phyloP scores from a whole-genome alignment of 306 rosid species.

The Malus asiatica region DNA sequence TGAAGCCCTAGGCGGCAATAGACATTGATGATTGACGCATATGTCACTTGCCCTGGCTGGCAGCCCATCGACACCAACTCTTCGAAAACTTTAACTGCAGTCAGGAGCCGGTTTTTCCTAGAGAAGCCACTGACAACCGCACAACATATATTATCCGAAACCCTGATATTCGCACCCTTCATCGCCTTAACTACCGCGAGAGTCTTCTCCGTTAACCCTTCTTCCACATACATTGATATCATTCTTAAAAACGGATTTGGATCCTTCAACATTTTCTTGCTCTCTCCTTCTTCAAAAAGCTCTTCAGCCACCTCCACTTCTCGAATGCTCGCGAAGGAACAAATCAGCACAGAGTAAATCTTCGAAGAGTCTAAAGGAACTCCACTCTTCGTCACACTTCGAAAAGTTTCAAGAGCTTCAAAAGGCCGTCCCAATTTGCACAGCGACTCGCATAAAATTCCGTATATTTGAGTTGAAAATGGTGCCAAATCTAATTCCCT shows the following conservation, averaged over 20 bases:
- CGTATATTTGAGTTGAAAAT: slow-evolving; percentile 30
- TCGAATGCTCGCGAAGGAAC: slow-evolving; percentile 39
- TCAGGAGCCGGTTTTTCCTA: slow-evolving; percentile 38
- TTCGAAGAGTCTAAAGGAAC: slow-evolving; percentile 18
- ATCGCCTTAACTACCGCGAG: slow-evolving; percentile 42
- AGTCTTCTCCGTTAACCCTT: slow-evolving; percentile 49
- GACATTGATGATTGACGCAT: slow-evolving; percentile 53
- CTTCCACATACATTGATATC: slow-evolving; percentile 62
- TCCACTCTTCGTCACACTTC: slow-evolving; percentile 34
- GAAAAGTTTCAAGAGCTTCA: slow-evolving; percentile 54
- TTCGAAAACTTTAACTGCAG: slow-evolving; percentile 39
- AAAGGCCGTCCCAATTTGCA: slow-evolving; percentile 40
- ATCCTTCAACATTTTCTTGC: slow-evolving; percentile 38
- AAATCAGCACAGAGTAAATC: slow-evolving; percentile 51
- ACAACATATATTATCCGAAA: slow-evolving; percentile 51
- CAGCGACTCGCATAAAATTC: slow-evolving; percentile 40
- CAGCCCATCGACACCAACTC: slow-evolving; percentile 36
- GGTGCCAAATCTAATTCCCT: slow-evolving; percentile 15
- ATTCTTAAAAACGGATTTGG: slow-evolving; percentile 46
- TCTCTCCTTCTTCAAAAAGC: slow-evolving; percentile 42
- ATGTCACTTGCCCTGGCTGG: slow-evolving; percentile 68
- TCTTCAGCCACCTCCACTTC: slow-evolving; percentile 44
- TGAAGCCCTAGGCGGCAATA: slow-evolving; percentile 48
- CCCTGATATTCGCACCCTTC: slow-evolving; percentile 41
- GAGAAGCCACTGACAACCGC: slow-evolving; percentile 59